Evolutionary conservation across 164 flowering plant genomes (phyloP), one percentile per base, ranked within the genome.

Genomic region (Piper betle): DNA sequence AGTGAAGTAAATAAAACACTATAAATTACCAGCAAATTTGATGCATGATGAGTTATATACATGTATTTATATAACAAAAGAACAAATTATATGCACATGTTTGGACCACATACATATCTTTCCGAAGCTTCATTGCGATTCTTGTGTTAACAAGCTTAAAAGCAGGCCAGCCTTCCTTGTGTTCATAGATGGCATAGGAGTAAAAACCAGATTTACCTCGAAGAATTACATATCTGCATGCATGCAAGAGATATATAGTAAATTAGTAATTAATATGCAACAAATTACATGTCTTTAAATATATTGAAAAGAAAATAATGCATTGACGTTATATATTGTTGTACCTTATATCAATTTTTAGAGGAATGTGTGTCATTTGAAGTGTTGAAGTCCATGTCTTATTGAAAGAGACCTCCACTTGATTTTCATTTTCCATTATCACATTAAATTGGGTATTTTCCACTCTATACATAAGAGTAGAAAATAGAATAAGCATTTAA

Each of bases 341-440:
- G 6, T 52, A 88, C 98, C 98, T 87, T 68, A 80, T 84, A 69
- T 91, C 98, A 38, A 91, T 88, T 52, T 84, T 88, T 41, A 91
- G 52, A 4, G 98, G 98, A 59, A 74, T 74, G 33, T 71, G 43
- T 71, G 76, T 63, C 85, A 84, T 67, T 75, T 68, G 68, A 9
- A 73, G 80, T 5, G 87, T 79, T 20, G 81, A 52, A 75, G 82
- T 81, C 96, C 96, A 91, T 65, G 72, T 73, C 71, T 85, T 81
- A 60, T 73, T 70, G 70, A 91, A 91, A 40, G 98, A 91, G n/a
- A 91, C 61, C 76, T 91, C 98, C 38, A 91, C 84, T 57, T 80
- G 90, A 6, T 88, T 81, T 25, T 83, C 86, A 62, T 75, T 78
- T 64, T 86, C 77, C 57, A 67, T 68, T 41, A 91, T 65, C 46